These are phyloP conservation scores for Neurospora cerealis DNA, from an alignment of 495 filamentous ascomycete genomes.

Conservation along the genomic window DNA sequence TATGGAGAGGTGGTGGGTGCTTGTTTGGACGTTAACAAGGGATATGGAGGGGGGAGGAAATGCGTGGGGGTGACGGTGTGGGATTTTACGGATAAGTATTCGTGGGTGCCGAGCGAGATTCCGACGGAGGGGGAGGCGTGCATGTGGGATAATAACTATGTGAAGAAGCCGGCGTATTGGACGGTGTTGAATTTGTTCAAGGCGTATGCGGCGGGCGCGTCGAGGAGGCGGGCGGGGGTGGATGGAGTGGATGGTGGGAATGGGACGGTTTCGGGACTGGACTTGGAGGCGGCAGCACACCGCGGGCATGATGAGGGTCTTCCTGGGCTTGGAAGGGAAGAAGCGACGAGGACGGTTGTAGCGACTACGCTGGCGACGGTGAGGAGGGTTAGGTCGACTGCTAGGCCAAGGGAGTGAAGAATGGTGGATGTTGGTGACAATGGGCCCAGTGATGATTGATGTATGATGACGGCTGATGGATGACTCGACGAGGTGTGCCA, in stretches of 20 bases:
- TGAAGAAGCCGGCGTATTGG: slow-evolving; percentile 43
- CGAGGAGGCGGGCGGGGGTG: not conserved
- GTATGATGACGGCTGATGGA: not conserved
- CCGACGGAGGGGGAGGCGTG: slow-evolving; percentile 39
- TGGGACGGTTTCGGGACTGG: not conserved
- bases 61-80: slow-evolving; percentile 53
- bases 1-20: slow-evolving; percentile 41
- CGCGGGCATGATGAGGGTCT: not conserved
- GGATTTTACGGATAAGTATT: slow-evolving; percentile 51
- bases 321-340: not conserved
- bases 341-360: not conserved
- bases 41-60: slow-evolving; percentile 13
- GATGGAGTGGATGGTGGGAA: not conserved
- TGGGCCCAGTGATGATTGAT: not conserved
- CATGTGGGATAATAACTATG: slow-evolving; percentile 37
- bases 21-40: slow-evolving; percentile 28
- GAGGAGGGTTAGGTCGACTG: not conserved
- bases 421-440: not conserved
- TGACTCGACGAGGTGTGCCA: not conserved
- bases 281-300: not conserved
- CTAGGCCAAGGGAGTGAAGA: not conserved
- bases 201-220: slow-evolving; percentile 2
- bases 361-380: not conserved
- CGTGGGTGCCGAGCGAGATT: slow-evolving; percentile 38
- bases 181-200: slow-evolving; percentile 17